These are phyloP conservation scores for Rhizophora mangle DNA, from an alignment of 345 rosid genomes.

Conservation along the genomic window DNA sequence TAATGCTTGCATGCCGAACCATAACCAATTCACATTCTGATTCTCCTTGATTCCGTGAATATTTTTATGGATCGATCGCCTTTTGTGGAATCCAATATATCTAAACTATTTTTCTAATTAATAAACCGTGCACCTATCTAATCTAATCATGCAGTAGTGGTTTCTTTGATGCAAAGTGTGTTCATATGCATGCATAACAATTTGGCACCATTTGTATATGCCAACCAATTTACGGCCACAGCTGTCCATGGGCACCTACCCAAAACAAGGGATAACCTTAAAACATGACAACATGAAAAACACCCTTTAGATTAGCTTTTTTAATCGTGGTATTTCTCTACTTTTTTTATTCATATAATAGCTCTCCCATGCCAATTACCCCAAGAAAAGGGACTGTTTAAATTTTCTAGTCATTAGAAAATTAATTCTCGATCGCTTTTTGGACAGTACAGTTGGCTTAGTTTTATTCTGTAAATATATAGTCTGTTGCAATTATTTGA, in stretches of 20 bases:
- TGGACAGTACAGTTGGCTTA: no score
- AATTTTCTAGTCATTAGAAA: not conserved
- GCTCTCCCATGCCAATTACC: not conserved
- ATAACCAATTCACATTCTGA: not conserved
- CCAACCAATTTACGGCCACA: slow-evolving; percentile 22
- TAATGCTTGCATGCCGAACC: not conserved
- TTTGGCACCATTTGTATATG: slow-evolving; percentile 6
- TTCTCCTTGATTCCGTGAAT: not conserved
- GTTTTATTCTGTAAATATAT: no score
- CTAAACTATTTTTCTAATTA: not conserved
- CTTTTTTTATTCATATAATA: no score
- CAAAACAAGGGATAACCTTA: not conserved
- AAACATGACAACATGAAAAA: not conserved
- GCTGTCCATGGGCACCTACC: not conserved
- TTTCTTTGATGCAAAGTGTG: not conserved
- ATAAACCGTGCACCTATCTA: not conserved
- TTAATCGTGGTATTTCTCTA: not conserved
- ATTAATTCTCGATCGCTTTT: no score
- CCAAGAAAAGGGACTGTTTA: not conserved
- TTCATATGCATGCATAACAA: not conserved
- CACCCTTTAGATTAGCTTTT: not conserved
- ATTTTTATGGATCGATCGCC: not conserved
- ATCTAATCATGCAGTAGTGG: not conserved
- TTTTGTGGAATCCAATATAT: not conserved
- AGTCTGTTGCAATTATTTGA: no score